phyloP scores from a whole-genome alignment of 371 early-diverging fungal genomes.

The Blakeslea trispora region DNA sequence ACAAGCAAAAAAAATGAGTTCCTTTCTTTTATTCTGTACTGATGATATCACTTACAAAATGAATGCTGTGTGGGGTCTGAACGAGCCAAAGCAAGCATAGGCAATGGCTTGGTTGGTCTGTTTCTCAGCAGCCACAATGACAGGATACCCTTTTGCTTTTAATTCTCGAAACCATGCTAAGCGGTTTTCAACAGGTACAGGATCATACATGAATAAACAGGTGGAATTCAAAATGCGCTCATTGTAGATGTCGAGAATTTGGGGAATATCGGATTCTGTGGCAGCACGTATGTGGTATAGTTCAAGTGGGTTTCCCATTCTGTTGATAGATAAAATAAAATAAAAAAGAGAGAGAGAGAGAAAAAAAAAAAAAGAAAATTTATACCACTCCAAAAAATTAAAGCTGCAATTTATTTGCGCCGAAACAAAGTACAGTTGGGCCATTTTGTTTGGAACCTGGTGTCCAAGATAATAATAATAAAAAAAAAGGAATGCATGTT shows the following conservation, averaged over 20 bases:
- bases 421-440: too few relatives aligned
- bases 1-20: constrained; percentile 1
- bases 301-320: constrained; percentile 28
- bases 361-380: neutral
- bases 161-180: constrained; percentile 36
- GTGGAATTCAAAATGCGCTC: constrained; percentile 52
- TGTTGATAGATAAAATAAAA: too few relatives aligned
- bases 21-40: too few relatives aligned
- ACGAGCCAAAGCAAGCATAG: constrained; percentile 37
- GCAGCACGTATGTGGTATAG: constrained; percentile 40
- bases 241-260: constrained; percentile 50
- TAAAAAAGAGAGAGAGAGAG: neutral
- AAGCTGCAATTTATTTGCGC: too few relatives aligned
- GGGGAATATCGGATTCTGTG: constrained; percentile 34
- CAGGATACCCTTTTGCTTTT: constrained; percentile 40
- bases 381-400: too few relatives aligned
- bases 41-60: constrained; percentile 28
- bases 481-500: too few relatives aligned
- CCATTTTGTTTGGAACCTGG: too few relatives aligned
- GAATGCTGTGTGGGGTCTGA: constrained; percentile 44
- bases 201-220: constrained; percentile 46
- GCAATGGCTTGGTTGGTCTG: constrained; percentile 34
- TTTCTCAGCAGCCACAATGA: constrained; percentile 48
- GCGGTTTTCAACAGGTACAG: constrained; percentile 42
- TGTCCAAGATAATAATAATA: too few relatives aligned